Percentiles rank a stretch among this genome's conserved stretches.
phyloP scores from a whole-genome alignment of 352 stramenopile species.

The Globisporangium polare region DNA sequence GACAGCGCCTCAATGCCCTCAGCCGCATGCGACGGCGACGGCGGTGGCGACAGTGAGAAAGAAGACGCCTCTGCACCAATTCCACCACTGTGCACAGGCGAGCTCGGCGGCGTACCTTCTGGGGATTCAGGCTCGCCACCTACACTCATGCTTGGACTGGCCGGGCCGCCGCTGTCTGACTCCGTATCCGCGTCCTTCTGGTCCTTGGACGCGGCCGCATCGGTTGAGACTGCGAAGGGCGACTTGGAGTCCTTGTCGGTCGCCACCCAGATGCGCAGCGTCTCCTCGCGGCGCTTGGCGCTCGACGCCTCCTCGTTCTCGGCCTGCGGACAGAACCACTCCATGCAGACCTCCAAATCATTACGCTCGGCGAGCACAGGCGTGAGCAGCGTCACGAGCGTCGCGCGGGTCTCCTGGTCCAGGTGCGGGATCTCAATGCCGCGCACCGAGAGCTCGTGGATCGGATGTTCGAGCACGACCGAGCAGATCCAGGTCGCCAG shows the following conservation, averaged over 20 bases:
- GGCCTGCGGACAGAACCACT: constrained; percentile 80
- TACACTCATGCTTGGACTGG: constrained; percentile 41
- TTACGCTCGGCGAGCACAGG: constrained; percentile 76
- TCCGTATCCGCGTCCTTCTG: constrained; percentile 64
- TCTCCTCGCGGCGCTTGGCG: constrained; percentile 63
- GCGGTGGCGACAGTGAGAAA: constrained; percentile 34
- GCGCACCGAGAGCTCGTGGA: constrained; percentile 65
- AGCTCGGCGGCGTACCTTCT: constrained; percentile 39
- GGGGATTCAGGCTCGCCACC: constrained; percentile 17
- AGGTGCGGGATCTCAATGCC: constrained; percentile 85
- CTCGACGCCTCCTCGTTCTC: constrained; percentile 57
- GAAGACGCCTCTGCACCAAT: constrained; percentile 32
- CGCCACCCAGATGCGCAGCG: constrained; percentile 83
- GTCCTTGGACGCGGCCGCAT: constrained; percentile 23
- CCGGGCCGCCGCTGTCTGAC: constrained; percentile 47
- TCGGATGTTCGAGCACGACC: constrained; percentile 67
- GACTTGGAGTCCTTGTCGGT: constrained; percentile 87
- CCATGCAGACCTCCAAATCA: constrained; percentile 85
- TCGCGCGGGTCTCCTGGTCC: constrained; percentile 61
- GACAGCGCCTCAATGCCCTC: constrained; percentile 35
- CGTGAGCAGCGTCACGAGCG: constrained; percentile 74
- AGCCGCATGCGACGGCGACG: constrained; percentile 23
- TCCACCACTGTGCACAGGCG: constrained; percentile 23
- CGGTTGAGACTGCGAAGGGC: constrained; percentile 39
- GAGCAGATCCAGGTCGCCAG: constrained; percentile 81